Base-by-base conservation (phyloP, 2,329 filamentous ascomycete species). In the Elsinoe batatas region DNA sequence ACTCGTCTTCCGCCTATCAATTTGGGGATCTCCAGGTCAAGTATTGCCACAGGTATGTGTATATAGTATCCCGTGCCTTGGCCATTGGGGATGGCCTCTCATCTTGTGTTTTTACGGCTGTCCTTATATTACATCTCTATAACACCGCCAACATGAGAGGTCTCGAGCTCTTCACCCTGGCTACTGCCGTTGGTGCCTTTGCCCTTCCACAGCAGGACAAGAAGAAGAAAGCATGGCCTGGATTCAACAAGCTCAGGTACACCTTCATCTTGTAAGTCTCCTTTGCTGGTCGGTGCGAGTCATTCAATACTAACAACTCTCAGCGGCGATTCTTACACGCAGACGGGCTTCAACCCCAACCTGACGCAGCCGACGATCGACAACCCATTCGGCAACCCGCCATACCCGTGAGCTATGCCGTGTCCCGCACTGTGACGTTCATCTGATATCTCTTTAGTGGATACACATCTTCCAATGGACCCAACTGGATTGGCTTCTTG, bases 301-400 rank as follows among this genome's bases (percentile, higher is more conserved):
- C 8, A 7, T 36, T 22, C 35, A 35, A 7, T 5, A 35, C 32
- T 56, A 22, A 46, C 11, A 6, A 18, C 5, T 5, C 7, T 13
- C 30, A 79, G 77, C 60, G 80, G 80, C 40, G 78, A 83, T 62
- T 82, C 78, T 2, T 83, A 82, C 67, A 79, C 79, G 1, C 74
- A 77, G 58, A 82, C 79, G 2, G 77, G 77, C 7, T 86, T 85
- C 67, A 69, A 82, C 57, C 69, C 76, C 40, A 74, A 68, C 10
- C 71, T 73, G 18, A 67, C 72, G 0, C 74, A 80, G 36, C 81
- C 83, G 1, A 76, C 72, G 6, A 60, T 71, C 3, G 66, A 68
- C 5, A 80, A 82, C 62, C 80, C 81, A 0, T 70, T 85, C 59
- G 82, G 83, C 0, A 86, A 86, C 61, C 82, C 82, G 0, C 47